Conservation (phyloP, 1,139 yeast genomes). For the Ogataea hybrid region DNA sequence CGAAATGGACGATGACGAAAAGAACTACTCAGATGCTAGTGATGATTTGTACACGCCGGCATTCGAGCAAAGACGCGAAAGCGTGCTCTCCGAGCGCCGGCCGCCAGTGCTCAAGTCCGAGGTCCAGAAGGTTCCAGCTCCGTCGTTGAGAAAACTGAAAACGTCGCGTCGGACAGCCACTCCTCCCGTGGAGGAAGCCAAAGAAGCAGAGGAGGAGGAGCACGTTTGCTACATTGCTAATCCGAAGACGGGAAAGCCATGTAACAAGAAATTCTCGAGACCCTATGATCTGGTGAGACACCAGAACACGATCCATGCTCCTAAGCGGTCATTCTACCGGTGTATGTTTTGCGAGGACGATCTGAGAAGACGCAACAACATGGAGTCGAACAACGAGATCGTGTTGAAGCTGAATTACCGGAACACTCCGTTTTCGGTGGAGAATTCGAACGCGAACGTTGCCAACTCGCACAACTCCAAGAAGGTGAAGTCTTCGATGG, state of each 20-base stretch:
- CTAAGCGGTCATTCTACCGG: slow-evolving; percentile 79
- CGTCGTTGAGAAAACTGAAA: slow-evolving; percentile 20
- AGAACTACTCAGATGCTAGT: slow-evolving; percentile 22
- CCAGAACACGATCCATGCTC: slow-evolving; percentile 94
- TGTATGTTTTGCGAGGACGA: slow-evolving; percentile 82
- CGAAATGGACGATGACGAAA: slow-evolving; percentile 22
- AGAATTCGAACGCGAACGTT: slow-evolving; percentile 29
- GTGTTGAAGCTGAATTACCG: slow-evolving; percentile 28
- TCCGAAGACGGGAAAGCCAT: slow-evolving; percentile 59
- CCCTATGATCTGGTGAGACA: slow-evolving; percentile 94
- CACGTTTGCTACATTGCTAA: slow-evolving; percentile 62
- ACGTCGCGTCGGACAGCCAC: slow-evolving; percentile 10
- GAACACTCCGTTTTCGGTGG: slow-evolving; percentile 28
- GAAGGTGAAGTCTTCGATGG: slow-evolving; percentile 41
- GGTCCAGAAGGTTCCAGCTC: slow-evolving; percentile 17
- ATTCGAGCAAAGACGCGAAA: slow-evolving; percentile 28
- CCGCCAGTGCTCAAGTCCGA: slow-evolving; percentile 18
- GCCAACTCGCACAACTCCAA: slow-evolving; percentile 35
- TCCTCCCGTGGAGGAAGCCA: slow-evolving; percentile 9
- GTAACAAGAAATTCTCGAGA: slow-evolving; percentile 84
- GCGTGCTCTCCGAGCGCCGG: slow-evolving; percentile 21
- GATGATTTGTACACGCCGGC: slow-evolving; percentile 30
- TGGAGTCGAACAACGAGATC: slow-evolving; percentile 28
- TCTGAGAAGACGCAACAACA: slow-evolving; percentile 32
- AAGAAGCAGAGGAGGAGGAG: slow-evolving; percentile 24